A percentile compares a stretch with the other conserved stretches of the same genome.
phyloP scores from a whole-genome alignment of 805 yeast genomes.

The Phaffomyces thermotolerans region DNA sequence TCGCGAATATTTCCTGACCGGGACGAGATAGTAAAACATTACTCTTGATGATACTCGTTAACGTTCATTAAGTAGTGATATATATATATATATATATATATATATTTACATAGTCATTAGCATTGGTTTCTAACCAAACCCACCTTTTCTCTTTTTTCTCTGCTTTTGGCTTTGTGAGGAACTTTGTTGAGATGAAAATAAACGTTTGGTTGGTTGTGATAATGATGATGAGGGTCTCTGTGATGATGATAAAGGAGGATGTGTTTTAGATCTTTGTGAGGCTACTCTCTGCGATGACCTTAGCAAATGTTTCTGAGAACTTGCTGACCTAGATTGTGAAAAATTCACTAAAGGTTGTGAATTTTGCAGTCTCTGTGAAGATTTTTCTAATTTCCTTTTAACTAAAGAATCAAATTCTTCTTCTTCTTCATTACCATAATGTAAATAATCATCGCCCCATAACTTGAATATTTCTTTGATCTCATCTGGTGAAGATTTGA shows the following conservation, averaged over 20 bases:
- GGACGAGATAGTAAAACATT: neutral
- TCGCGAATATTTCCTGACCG: conserved; percentile 1
- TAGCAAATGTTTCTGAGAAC: too few species aligned
- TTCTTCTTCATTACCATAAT: conserved; percentile 7
- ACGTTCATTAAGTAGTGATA: neutral
- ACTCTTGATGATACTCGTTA: neutral
- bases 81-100: too few species aligned
- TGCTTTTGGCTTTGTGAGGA: neutral
- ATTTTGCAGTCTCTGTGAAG: too few species aligned
- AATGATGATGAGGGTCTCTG: neutral
- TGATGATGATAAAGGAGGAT: neutral
- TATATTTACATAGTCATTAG: neutral
- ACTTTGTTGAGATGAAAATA: too few species aligned
- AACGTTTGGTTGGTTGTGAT: neutral
- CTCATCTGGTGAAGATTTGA: neutral
- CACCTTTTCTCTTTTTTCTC: conserved; percentile 16
- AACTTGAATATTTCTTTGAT: conserved; percentile 6
- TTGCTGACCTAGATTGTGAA: conserved; percentile 6
- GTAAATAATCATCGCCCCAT: conserved; percentile 17
- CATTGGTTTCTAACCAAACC: conserved; percentile 14
- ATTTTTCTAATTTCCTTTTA: neutral
- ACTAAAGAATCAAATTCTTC: neutral
- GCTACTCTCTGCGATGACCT: too few species aligned
- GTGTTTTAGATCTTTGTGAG: neutral
- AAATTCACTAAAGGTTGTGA: conserved; percentile 6